A percentile compares a stretch with the other conserved stretches of the same genome.
These are phyloP conservation scores for Filobasidium floriforme DNA, from an alignment of 768 basidiomycete species.

Conservation along the genomic window DNA sequence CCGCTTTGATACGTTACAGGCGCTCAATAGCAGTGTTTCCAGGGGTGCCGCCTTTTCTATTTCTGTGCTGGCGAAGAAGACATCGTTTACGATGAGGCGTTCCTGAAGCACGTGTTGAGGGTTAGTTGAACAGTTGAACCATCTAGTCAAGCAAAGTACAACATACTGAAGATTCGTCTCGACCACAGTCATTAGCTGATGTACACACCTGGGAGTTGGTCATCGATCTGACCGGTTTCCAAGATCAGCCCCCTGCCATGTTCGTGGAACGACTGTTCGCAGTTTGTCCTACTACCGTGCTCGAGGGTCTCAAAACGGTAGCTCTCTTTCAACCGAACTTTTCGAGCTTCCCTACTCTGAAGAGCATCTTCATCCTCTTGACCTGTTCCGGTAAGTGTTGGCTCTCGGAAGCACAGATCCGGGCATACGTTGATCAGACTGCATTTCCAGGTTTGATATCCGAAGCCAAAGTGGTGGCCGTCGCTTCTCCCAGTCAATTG, in stretches of 20 bases:
- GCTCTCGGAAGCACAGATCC: not conserved
- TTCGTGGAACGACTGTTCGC: constrained; percentile 15
- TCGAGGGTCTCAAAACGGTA: not conserved
- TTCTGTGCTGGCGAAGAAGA: constrained; percentile 1
- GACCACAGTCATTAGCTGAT: constrained; percentile 9
- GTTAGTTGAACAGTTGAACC: not conserved
- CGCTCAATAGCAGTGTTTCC: not conserved
- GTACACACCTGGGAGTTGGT: constrained; percentile 12
- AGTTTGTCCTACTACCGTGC: constrained; percentile 4
- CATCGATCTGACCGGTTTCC: constrained; percentile 14
- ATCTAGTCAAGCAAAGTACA: not conserved
- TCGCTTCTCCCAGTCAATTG: constrained; percentile 11
- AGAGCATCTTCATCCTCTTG: constrained; percentile 16
- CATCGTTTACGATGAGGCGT: constrained; percentile 14
- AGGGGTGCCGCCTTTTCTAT: not conserved
- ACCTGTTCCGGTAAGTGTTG: constrained; percentile 11
- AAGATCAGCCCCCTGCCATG: constrained; percentile 9
- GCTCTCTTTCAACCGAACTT: constrained; percentile 18
- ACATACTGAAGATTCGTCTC: not conserved
- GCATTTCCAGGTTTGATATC: not conserved
- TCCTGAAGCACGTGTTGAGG: constrained; percentile 18
- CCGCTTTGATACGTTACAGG: not conserved
- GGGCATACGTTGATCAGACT: not conserved
- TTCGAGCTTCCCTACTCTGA: constrained; percentile 5
- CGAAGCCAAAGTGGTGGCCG: constrained; percentile 8